Base-by-base conservation (phyloP, 1,284 basidiomycete genomes). In the Cystobasidium slooffiae region DNA sequence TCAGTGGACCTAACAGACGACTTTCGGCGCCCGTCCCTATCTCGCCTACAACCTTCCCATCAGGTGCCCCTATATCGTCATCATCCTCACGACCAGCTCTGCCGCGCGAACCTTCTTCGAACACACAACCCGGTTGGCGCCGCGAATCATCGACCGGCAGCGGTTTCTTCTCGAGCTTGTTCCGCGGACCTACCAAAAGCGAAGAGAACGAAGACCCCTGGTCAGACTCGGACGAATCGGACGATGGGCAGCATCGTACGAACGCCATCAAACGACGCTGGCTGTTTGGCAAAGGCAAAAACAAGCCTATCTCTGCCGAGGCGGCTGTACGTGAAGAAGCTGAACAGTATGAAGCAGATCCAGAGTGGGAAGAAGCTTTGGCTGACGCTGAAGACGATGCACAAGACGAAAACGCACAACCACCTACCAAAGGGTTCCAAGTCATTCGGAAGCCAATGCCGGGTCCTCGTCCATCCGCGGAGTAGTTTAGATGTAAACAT, bases 201-300 rank as follows among this genome's bases (percentile, higher is more conserved):
- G 70, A 53, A 6, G 63, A 73, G 53, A 53, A 61, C 31, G 70
- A 66, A 31, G 70, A 73, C 24, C 52, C 37, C 37, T 73, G 70
- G 70, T 52, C 70, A 37, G 70, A 73, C 49, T 73, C 70, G 47
- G 70, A 73, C 31, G 70, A 73, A 14, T 65, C 62, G 16, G 63
- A 73, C 24, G 62, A 39, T n/a, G 70, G 44, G 8, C 66, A 55
- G 41, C 37, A 43, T 8, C 24, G 47, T n/a, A 58, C 18, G 39
- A 22, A 49, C 10, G 70, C 62, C 22, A 14, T 61, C 3, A 46
- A 55, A 16, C 62, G 63, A 16, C 62, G 63, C 2, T 73, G 70
- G 70, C 49, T 62, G 2, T 73, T 73, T 49, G 62, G 51, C 8
- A 64, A 51, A 37, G 43, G 63, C 37, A 73, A 73, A 46, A 44